Base-by-base conservation (phyloP, 805 yeast genomes). In the Ogataea haglerorum region DNA sequence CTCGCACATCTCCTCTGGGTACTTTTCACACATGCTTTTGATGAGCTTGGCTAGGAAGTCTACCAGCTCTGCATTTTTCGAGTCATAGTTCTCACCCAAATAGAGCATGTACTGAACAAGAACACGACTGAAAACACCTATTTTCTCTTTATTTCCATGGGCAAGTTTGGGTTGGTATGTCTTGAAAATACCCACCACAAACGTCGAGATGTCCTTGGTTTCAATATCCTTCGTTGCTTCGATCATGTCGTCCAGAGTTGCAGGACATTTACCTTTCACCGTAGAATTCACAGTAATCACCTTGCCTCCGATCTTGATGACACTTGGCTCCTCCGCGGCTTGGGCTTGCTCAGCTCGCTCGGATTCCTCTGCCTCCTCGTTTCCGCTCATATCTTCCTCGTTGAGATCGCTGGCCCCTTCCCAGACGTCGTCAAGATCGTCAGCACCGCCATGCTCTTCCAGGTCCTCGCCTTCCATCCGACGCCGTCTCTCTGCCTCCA, bases 71-170 rank as follows among this genome's bases (percentile, higher is more conserved):
- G 56, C 48, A 30, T 62, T 57, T 29, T 63, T 49, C 21, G 58
- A 45, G 29, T 55, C 51, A 10, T 45, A 31, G 30, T 50, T 35
- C n/a, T 57, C 71, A 1, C 78, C 63, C 23, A 80, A 56, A 42
- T 70, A 65, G 30, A 85, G 58, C 9, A 78, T 63, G 53, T 85
- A 88, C 48, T 80, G 76, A 46, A 85, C 68, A 10, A 89, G 51
- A 8, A 85, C 74, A 3, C 75, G 70, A 1, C 85, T 73, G 54
- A 90, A 83, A 3, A 50, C 56, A 17, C 82, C 85, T 49, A 85
- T 64, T 53, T 75, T 81, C 45, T 80, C 85, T 56, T 86, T 88
- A 60, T 91, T 89, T 3, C 95, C 97, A 40, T 70, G 75, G 3
- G 85, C 88, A 38, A 85, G 68, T 47, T 82, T 78, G 10, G 97